Base-by-base conservation (phyloP, 192 early-diverging fungal genomes). In the Spinellus fusiger region DNA sequence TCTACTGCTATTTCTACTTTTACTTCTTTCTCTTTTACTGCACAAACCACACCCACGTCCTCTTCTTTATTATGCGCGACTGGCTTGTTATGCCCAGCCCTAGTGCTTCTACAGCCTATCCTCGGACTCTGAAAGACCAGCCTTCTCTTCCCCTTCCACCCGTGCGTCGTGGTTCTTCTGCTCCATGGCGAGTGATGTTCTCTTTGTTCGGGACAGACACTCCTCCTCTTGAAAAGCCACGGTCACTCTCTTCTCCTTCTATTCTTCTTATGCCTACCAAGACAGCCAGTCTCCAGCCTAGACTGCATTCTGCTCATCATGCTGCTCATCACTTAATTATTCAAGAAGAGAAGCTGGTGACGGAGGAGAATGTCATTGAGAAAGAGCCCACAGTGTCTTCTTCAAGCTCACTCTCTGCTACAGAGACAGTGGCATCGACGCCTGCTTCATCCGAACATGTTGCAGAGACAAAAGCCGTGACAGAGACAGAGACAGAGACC, bases 41-140 rank as follows among this genome's bases (percentile, higher is more conserved):
- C 13, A 44, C 18, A 5, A 2, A 44, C 3, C 40, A 44, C 13
- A 44, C 10, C n/a, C n/a, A n/a, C n/a, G n/a, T n/a, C n/a, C n/a
- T n/a, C n/a, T n/a, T n/a, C n/a, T 50, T 50, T 9, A 28, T n/a
- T 46, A 61, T 61, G 59, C 59, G 59, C 18, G 59, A 61, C 27
- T 61, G 59, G 59, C 59, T 61, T 51, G 33, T 48, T 8, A 25
- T 50, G 31, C 59, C 59, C 1, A 18, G 15, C 18, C 40, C 40
- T 12, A 44, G 40, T 18, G 13, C 40, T 44, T 44, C 40, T 18
- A n/a, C 18, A 12, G 18, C 40, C 40, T 44, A 44, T 12, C 40
- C 40, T 44, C 4, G 40, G 40, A 44, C 13, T n/a, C 15, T 18
- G 15, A 44, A 44, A 44, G 40, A 44, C 40, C n/a, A n/a, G n/a